Percentiles rank a stretch among this genome's conserved stretches.
phyloP scores from a whole-genome alignment of 2,329 filamentous ascomycete genomes.

The Nigrograna mackinnonii region DNA sequence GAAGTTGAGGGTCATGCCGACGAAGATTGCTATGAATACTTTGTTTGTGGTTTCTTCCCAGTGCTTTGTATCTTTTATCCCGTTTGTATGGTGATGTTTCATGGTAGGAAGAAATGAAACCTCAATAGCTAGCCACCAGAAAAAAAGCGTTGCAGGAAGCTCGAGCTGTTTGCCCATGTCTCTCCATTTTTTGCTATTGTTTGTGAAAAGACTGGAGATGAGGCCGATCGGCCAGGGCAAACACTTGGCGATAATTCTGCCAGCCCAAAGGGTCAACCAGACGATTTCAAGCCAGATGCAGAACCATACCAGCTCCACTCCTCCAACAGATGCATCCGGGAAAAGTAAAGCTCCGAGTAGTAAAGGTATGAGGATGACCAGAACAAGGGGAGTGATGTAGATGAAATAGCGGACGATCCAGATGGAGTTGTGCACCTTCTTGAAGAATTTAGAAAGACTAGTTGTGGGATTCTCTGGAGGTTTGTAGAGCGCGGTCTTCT shows the following conservation, averaged over 20 bases:
- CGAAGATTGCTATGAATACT: conserved; percentile 82
- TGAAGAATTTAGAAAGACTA: conserved; percentile 66
- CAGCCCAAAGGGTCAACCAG: conserved; percentile 89
- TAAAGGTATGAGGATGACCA: conserved; percentile 69
- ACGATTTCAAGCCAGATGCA: conserved; percentile 93
- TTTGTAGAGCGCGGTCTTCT: conserved; percentile 66
- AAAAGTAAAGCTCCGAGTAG: conserved; percentile 66
- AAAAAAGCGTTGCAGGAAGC: conserved; percentile 81
- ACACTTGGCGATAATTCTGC: conserved; percentile 65
- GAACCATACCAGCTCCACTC: conserved; percentile 84
- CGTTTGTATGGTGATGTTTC: conserved; percentile 64
- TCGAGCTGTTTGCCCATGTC: conserved; percentile 87
- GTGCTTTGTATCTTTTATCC: conserved; percentile 53
- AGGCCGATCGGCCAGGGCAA: conserved; percentile 65
- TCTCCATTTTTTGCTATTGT: conserved; percentile 89
- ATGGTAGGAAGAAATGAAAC: conserved; percentile 85
- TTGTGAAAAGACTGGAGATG: conserved; percentile 76
- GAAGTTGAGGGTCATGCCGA: conserved; percentile 78
- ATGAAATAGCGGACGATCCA: conserved; percentile 71
- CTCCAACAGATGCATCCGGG: conserved; percentile 67
- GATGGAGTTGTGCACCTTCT: conserved; percentile 66
- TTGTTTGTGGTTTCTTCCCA: conserved; percentile 87
- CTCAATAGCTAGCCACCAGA: conserved; percentile 88
- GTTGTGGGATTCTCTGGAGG: conserved; percentile 66
- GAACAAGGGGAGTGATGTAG: conserved; percentile 68